Conservation (phyloP, 2,329 filamentous ascomycete species). For the Aspergillus fructus region DNA sequence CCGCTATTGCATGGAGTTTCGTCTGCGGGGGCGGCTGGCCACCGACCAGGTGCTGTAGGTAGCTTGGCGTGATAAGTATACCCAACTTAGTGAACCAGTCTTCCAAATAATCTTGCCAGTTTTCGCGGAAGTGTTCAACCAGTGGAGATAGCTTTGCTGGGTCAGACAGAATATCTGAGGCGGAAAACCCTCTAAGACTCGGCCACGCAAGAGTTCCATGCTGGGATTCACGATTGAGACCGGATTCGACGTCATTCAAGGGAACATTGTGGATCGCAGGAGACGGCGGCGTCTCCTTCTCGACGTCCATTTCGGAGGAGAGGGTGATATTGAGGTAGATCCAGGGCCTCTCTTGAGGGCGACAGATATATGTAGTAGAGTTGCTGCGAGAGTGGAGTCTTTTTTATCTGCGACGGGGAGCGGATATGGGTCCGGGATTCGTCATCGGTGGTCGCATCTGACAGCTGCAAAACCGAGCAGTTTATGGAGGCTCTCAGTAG, state of each 20-base stretch:
- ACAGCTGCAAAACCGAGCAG: background rate
- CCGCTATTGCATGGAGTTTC: conserved; percentile 39
- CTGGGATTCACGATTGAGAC: conserved; percentile 10
- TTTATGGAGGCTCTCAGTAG: background rate
- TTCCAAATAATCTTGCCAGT: conserved; percentile 28
- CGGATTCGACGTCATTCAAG: conserved; percentile 30
- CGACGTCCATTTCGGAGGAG: conserved; percentile 14
- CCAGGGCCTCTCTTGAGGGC: background rate
- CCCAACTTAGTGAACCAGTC: conserved; percentile 24
- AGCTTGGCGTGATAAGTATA: conserved; percentile 37
- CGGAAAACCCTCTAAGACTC: background rate
- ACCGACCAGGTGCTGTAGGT: conserved; percentile 34
- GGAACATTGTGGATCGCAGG: conserved; percentile 28
- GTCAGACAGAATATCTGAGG: conserved; percentile 19
- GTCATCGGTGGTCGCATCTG: conserved; percentile 9
- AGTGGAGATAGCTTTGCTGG: conserved; percentile 16
- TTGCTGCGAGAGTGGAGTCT: background rate
- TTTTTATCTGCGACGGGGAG: background rate
- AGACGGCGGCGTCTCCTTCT: conserved; percentile 19
- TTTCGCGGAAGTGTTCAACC: conserved; percentile 19
- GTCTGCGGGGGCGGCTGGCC: conserved; percentile 26
- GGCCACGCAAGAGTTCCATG: conserved; percentile 22
- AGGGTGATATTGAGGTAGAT: background rate
- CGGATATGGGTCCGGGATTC: conserved; percentile 5
- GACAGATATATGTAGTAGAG: conserved; percentile 1